A percentile compares a stretch with the other conserved stretches of the same genome.
Evolutionary conservation across 176 grass and related monocot species (phyloP).

Genomic region (Typha latifolia): DNA sequence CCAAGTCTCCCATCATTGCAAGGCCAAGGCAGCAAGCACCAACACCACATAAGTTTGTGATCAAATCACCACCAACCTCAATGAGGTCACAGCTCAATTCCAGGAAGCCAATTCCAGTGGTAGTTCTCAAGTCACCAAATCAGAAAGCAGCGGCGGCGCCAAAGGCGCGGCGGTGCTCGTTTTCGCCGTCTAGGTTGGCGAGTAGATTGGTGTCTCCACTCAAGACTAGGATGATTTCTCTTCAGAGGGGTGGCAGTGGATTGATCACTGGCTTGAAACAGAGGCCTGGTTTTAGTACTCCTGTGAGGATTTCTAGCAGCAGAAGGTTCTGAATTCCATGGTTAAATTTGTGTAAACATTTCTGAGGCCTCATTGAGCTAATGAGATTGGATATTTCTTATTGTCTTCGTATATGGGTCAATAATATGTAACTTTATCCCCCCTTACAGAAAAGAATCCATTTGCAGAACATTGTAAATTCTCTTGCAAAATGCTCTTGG

Average conservation of each 20-base stretch:
- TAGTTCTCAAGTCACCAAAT: slow-evolving; percentile 14
- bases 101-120: slow-evolving; percentile 29
- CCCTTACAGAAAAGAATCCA: no score
- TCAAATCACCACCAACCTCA: slow-evolving; percentile 58
- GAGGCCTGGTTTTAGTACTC: slow-evolving; percentile 36
- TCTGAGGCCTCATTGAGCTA: no score
- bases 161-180: slow-evolving; percentile 55
- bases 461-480: no score
- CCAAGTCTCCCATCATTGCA: slow-evolving; percentile 44
- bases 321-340: background rate
- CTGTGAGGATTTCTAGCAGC: slow-evolving; percentile 39
- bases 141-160: slow-evolving; percentile 17
- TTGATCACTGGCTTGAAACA: slow-evolving; percentile 61
- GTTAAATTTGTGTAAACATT: no score
- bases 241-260: slow-evolving; percentile 28
- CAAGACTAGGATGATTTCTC: slow-evolving; percentile 50
- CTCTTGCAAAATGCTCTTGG: no score
- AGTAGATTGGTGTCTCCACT: slow-evolving; percentile 61
- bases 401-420: no score
- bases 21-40: slow-evolving; percentile 22
- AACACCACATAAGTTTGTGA: slow-evolving; percentile 61
- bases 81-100: slow-evolving; percentile 41
- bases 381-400: no score
- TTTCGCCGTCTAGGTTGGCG: slow-evolving; percentile 70
- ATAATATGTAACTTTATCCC: no score